These are phyloP conservation scores for Aspergillus felis DNA, from an alignment of 2,329 filamentous ascomycete genomes.

Conservation along the genomic window DNA sequence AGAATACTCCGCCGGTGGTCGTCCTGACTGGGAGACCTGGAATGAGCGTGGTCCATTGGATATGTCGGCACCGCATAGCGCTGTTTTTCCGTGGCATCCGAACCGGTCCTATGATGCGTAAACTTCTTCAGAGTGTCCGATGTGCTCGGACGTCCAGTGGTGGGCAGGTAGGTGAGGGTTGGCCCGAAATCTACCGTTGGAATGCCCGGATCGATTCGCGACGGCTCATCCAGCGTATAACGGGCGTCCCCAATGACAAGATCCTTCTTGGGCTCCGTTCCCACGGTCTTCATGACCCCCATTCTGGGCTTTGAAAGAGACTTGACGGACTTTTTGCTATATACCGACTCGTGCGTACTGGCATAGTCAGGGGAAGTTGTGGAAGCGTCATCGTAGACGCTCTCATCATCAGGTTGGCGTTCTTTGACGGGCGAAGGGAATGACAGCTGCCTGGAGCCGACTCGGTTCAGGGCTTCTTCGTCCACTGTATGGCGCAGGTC, in stretches of 20 bases:
- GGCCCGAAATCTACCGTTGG: conserved; percentile 82
- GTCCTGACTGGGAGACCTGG: conserved; percentile 42
- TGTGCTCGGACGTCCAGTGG: conserved; percentile 52
- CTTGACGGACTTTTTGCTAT: conserved; percentile 38
- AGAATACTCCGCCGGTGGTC: conserved; percentile 62
- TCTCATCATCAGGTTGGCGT: conserved; percentile 32
- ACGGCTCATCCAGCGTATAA: conserved; percentile 36
- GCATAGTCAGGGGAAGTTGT: conserved; percentile 72
- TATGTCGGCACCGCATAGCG: conserved; percentile 18
- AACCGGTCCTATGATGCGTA: conserved; percentile 29
- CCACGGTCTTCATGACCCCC: conserved; percentile 76
- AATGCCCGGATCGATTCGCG: conserved; percentile 51
- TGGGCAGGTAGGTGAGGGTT: conserved; percentile 65
- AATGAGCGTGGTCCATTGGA: conserved; percentile 29
- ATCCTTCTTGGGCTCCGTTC: conserved; percentile 46
- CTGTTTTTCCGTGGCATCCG: conserved; percentile 30
- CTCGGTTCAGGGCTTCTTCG: conserved; percentile 49
- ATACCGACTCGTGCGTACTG: conserved; percentile 59
- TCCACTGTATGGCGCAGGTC: conserved; percentile 43
- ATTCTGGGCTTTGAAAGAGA: conserved; percentile 61
- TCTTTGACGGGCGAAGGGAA: conserved; percentile 25
- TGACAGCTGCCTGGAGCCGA: conserved; percentile 32
- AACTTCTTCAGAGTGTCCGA: conserved; percentile 48
- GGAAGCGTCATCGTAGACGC: conserved; percentile 59
- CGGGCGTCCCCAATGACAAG: conserved; percentile 47